Conservation (phyloP, 225 moss, liverwort and hornwort species). For the Anthoceros angustus region DNA sequence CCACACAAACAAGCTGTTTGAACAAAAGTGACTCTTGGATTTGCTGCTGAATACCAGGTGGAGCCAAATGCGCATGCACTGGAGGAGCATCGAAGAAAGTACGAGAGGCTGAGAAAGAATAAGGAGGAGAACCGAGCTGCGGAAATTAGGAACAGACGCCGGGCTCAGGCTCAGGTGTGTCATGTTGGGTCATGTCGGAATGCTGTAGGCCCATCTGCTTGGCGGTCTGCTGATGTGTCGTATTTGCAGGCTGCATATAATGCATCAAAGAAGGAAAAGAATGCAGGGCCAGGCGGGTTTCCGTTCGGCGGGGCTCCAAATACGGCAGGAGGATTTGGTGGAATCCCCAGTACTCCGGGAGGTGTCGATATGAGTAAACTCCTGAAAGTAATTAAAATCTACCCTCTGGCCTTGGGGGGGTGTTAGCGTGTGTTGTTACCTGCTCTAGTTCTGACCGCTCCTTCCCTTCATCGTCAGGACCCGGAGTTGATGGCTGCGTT, state of each 20-base stretch:
- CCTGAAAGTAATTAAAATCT: constrained; percentile 42
- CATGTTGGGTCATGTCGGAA: not conserved
- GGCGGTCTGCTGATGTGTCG: not conserved
- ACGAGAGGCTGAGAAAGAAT: constrained; percentile 72
- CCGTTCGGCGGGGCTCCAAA: constrained; percentile 28
- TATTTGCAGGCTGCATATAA: constrained; percentile 57
- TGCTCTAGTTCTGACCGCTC: not conserved
- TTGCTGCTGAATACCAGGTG: constrained; percentile 27
- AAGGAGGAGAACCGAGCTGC: constrained; percentile 51
- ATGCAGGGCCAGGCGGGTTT: constrained; percentile 14
- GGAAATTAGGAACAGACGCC: constrained; percentile 52
- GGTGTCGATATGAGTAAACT: constrained; percentile 95
- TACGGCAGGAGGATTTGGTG: constrained; percentile 37
- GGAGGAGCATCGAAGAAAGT: constrained; percentile 87
- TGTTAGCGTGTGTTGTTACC: not conserved
- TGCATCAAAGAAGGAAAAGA: constrained; percentile 57
- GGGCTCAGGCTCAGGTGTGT: constrained; percentile 66
- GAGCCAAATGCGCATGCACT: constrained; percentile 81
- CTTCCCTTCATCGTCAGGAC: constrained; percentile 34
- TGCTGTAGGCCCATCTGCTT: not conserved
- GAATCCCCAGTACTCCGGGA: constrained; percentile 44
- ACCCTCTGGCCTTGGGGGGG: not conserved
- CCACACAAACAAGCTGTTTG: not conserved
- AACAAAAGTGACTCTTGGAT: not conserved
- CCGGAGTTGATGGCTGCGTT: constrained; percentile 85